phyloP scores from a whole-genome alignment of 139 green algal genomes.

The Tetraselmis chui region DNA sequence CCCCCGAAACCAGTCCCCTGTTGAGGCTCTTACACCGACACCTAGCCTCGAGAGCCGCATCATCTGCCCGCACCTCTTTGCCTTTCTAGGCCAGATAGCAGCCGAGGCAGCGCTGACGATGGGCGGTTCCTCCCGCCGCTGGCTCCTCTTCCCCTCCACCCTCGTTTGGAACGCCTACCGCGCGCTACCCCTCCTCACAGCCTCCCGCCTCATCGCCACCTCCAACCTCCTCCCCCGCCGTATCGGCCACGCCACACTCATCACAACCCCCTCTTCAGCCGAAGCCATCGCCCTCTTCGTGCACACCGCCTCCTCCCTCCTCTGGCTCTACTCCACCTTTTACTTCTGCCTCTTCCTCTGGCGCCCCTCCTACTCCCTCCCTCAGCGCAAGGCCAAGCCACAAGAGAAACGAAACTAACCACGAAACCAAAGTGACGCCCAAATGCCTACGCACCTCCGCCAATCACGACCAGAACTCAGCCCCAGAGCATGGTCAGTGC shows the following conservation, averaged over 20 bases:
- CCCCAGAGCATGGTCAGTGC: no score
- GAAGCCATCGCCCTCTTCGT: neutral
- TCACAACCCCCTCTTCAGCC: neutral
- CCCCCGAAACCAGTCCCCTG: neutral
- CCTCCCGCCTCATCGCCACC: neutral
- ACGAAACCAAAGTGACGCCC: no score
- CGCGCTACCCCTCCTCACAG: neutral
- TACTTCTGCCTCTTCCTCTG: neutral
- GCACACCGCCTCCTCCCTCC: neutral
- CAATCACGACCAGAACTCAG: no score
- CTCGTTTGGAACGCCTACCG: neutral
- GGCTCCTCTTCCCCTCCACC: neutral
- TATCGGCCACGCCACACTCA: neutral
- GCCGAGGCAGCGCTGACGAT: neutral
- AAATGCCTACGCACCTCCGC: no score
- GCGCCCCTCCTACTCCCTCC: neutral
- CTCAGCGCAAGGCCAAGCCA: no score
- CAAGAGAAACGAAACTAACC: no score
- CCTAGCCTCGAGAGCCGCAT: neutral
- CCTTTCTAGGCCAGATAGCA: neutral
- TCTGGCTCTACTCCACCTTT: neutral
- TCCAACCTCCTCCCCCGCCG: no score
- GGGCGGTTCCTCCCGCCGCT: neutral
- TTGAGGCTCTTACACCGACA: no score
- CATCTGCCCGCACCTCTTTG: neutral